Base-by-base conservation (phyloP, 2,329 filamentous ascomycete species). In the Monosporascus cannonballus region DNA sequence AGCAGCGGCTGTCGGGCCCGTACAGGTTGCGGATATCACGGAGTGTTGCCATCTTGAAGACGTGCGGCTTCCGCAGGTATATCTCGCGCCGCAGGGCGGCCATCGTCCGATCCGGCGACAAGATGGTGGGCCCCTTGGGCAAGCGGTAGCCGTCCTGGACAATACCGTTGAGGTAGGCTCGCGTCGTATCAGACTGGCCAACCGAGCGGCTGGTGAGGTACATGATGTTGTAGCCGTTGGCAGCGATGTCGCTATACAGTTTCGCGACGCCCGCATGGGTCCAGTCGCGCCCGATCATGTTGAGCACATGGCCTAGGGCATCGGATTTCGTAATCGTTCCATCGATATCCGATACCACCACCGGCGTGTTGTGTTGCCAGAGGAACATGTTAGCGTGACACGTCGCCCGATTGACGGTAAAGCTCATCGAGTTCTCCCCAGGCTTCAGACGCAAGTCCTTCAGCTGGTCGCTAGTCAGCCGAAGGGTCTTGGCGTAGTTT, bases 11-110 rank as follows among this genome's bases (percentile, higher is more conserved):
- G 25, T 87, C 84, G 0, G 83, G 78, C 3, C 84, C 86, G 65
- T 96, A 99, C 0, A 99, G 78, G 54, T 86, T 89, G 66, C 92
- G 85, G 61, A 99, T 97, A 68, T 99, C 94, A 41, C 94, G 85
- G 20, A 99, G 75, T 57, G 94, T 99, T 2, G 94, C 91, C 95
- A 99, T 99, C 73, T 99, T 99, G 82, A 99, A 99, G 7, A 99
- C 90, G 67, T 99, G 92, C 0, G 94, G 95, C 69, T 99, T 97
- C 50, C 94, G 84, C 25, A 99, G 78, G 67, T 99, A 99, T 6
- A 99, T 84, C 68, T 99, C 94, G 47, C 94, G 85, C 53, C 94
- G 81, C 30, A 99, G 73, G 1, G 94, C 95, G 7, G 95, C 92
- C 73, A 97, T 95, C 1, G 92, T 97, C 51, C 94, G 82, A 70